A percentile compares a stretch with the other conserved stretches of the same genome.
These are phyloP conservation scores for Dujonia santamariae DNA, from an alignment of 1,139 yeast genomes.

Conservation along the genomic window DNA sequence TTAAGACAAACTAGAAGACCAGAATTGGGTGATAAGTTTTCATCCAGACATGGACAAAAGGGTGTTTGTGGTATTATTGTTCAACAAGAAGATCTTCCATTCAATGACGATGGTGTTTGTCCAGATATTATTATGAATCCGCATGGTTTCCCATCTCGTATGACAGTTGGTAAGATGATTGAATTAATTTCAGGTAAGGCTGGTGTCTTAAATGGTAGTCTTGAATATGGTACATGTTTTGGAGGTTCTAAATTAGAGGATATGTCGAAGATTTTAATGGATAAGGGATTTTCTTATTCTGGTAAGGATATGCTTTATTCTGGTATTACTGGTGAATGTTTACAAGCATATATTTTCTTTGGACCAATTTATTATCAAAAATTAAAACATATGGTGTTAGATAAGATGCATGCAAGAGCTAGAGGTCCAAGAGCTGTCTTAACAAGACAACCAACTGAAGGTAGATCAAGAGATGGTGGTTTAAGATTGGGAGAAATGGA, in stretches of 20 bases:
- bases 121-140: constrained; percentile 99
- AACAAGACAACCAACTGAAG: constrained; percentile 98
- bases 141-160: constrained; percentile 99
- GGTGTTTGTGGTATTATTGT: constrained; percentile 99
- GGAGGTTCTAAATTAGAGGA: constrained; percentile 96
- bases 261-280: constrained; percentile 89
- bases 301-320: constrained; percentile 98
- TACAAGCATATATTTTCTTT: constrained; percentile 95
- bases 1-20: constrained; percentile 97
- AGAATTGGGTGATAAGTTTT: constrained; percentile 94
- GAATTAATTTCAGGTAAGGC: constrained; percentile 97
- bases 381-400: constrained; percentile 97
- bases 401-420: constrained; percentile 99
- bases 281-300: constrained; percentile 88
- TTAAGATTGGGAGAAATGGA: constrained; percentile 99
- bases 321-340: constrained; percentile 97
- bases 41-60: constrained; percentile 96
- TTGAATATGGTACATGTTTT: constrained; percentile 97
- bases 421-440: constrained; percentile 98
- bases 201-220: constrained; percentile 86
- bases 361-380: constrained; percentile 98
- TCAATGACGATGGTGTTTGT: constrained; percentile 81
- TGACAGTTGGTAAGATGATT: constrained; percentile 99
- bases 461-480: constrained; percentile 99
- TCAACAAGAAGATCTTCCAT: constrained; percentile 94